These are phyloP conservation scores for Diospyros lotus DNA, from an alignment of 148 eudicot species.

Conservation along the genomic window DNA sequence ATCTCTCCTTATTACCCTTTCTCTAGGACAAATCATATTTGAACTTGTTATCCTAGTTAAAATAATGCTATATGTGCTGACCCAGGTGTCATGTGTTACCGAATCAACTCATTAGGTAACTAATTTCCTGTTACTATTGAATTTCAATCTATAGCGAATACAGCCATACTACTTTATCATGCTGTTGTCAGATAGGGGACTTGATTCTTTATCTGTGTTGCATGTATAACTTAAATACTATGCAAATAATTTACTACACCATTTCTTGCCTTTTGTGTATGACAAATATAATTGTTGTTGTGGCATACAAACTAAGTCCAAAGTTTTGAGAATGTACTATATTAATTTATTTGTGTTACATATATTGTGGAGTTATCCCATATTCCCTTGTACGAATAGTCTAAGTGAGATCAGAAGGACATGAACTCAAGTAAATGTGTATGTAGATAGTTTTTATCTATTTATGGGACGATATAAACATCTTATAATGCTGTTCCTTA, in stretches of 20 bases:
- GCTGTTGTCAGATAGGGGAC: constrained; percentile 2
- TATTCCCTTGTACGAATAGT: neutral
- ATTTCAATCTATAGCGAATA: constrained; percentile 6
- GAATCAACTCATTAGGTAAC: neutral
- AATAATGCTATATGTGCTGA: no score
- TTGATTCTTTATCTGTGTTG: neutral
- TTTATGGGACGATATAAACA: neutral
- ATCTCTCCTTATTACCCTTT: constrained; percentile 3
- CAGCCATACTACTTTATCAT: neutral
- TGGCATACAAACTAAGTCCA: no score
- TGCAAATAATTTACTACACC: neutral
- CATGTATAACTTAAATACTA: neutral
- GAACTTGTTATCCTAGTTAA: neutral
- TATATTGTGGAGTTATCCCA: neutral
- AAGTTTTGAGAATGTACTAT: neutral
- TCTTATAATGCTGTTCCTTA: neutral
- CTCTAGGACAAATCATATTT: neutral
- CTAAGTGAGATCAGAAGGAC: neutral
- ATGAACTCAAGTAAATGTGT: neutral
- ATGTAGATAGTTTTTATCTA: neutral
- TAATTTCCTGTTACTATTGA: neutral
- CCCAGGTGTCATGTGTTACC: neutral
- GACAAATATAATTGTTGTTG: no score
- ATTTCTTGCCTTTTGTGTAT: neutral
- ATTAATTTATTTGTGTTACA: neutral